phyloP scores from a whole-genome alignment of 306 rosid species.

The Oemleria cerasiformis region DNA sequence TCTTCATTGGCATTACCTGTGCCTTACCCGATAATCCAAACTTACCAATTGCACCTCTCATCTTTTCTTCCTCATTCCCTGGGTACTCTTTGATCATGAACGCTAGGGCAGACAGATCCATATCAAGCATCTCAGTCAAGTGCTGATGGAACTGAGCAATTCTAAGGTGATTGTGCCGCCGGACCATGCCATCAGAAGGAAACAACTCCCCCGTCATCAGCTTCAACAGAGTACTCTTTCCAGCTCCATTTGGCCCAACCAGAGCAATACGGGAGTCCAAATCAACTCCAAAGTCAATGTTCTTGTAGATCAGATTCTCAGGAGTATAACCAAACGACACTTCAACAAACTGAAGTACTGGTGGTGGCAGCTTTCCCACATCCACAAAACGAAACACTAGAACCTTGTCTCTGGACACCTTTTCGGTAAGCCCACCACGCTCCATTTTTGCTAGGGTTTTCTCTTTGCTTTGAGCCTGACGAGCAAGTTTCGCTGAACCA shows the following conservation, averaged over 20 bases:
- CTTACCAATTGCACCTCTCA: conserved; percentile 92
- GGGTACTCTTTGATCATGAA: conserved; percentile 89
- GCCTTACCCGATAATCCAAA: conserved; percentile 95
- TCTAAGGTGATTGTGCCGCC: conserved; percentile 97
- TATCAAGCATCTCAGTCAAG: conserved; percentile 81
- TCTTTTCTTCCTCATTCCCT: conserved; percentile 92
- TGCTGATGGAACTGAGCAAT: conserved; percentile 98
- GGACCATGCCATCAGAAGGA: conserved; percentile 94
- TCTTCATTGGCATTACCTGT: conserved; percentile 97
- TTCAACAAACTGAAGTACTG: conserved; percentile 95
- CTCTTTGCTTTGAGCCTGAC: conserved; percentile 99
- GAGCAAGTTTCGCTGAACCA: conserved; percentile 96
- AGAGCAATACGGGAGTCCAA: conserved; percentile 89
- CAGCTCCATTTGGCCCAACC: conserved; percentile 99
- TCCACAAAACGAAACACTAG: conserved; percentile 88
- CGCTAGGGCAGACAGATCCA: conserved; percentile 81
- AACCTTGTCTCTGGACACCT: conserved; percentile 74
- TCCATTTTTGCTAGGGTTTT: conserved; percentile 98
- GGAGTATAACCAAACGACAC: conserved; percentile 92
- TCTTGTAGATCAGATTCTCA: conserved; percentile 83
- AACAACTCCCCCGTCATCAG: conserved; percentile 89
- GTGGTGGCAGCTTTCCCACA: conserved; percentile 99
- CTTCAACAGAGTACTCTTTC: conserved; percentile 95
- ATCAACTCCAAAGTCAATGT: conserved; percentile 90
- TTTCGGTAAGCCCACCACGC: conserved; percentile 96